A percentile compares a stretch with the other conserved stretches of the same genome.
Evolutionary conservation across 371 early-diverging fungal species (phyloP).

Genomic region (Syncephalastrum racemosum): DNA sequence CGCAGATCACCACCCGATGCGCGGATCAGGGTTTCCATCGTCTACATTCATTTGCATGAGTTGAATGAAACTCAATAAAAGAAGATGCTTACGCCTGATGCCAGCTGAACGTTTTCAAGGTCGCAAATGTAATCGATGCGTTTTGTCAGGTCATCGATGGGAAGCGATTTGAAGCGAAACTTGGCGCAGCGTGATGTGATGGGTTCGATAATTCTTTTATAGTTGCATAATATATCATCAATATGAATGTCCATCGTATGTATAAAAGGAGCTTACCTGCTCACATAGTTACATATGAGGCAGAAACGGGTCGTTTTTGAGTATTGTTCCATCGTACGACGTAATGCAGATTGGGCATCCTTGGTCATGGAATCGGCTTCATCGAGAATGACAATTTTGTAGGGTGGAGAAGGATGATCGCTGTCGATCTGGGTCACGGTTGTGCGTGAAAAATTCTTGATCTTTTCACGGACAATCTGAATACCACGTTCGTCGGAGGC

Average conservation of each 20-base stretch:
- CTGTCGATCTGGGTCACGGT: slow-evolving; percentile 54
- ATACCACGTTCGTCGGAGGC: slow-evolving; percentile 99
- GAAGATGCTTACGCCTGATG: slow-evolving; percentile 33
- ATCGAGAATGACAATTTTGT: slow-evolving; percentile 98
- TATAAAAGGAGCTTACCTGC: slow-evolving; percentile 51
- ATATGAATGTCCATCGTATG: slow-evolving; percentile 2
- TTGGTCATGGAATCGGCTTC: slow-evolving; percentile 99
- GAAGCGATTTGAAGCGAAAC: slow-evolving; percentile 90
- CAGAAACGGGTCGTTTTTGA: slow-evolving; percentile 97
- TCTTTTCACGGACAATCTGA: slow-evolving; percentile 90
- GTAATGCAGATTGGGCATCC: slow-evolving; percentile 98
- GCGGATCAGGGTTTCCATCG: slow-evolving; percentile 71
- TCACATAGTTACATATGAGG: slow-evolving; percentile 97
- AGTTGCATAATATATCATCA: not conserved
- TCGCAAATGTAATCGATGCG: slow-evolving; percentile 68
- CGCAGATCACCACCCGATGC: slow-evolving; percentile 91
- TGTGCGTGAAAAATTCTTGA: slow-evolving; percentile 94
- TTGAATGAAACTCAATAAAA: no score
- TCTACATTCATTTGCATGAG: slow-evolving; percentile 33
- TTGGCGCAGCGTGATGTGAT: slow-evolving; percentile 95
- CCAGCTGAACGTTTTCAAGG: slow-evolving; percentile 64
- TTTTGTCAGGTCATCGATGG: slow-evolving; percentile 48
- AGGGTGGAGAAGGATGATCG: slow-evolving; percentile 72
- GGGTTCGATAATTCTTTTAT: slow-evolving; percentile 88
- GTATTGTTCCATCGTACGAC: slow-evolving; percentile 99